Conservation (phyloP, 2,329 filamentous ascomycete species). For the Penicillium sp. region DNA sequence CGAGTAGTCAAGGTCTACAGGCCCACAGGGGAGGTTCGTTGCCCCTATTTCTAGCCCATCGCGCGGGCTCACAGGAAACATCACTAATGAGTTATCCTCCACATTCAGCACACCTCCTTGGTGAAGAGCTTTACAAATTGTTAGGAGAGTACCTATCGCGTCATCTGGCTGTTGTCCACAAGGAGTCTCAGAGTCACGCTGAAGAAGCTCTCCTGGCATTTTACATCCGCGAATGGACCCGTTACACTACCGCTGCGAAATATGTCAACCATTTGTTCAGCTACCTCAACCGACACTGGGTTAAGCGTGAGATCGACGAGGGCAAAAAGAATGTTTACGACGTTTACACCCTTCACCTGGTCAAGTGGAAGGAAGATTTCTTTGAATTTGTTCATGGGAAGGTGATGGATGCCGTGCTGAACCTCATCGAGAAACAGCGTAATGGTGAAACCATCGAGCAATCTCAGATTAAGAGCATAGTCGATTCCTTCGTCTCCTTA, state of each 20-base stretch:
- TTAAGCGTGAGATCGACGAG: slow-evolving; percentile 98
- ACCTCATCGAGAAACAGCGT: slow-evolving; percentile 94
- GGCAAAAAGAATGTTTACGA: slow-evolving; percentile 98
- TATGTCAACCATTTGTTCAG: slow-evolving; percentile 97
- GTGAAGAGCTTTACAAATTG: slow-evolving; percentile 93
- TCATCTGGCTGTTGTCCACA: slow-evolving; percentile 74
- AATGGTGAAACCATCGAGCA: slow-evolving; percentile 98
- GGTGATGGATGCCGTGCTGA: slow-evolving; percentile 93
- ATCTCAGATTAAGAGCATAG: slow-evolving; percentile 93
- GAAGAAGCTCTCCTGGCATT: slow-evolving; percentile 90
- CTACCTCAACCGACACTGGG: slow-evolving; percentile 98
- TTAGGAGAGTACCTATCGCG: slow-evolving; percentile 80
- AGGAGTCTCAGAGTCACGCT: slow-evolving; percentile 75
- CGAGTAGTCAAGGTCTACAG: slow-evolving; percentile 55
- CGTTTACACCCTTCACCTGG: slow-evolving; percentile 94
- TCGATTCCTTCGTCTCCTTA: slow-evolving; percentile 94
- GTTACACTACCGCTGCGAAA: slow-evolving; percentile 93
- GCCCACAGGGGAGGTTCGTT: slow-evolving; percentile 72
- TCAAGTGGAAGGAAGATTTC: slow-evolving; percentile 92
- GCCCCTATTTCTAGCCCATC: neutral
- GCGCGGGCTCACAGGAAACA: neutral
- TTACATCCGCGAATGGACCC: slow-evolving; percentile 95
- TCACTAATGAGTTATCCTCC: neutral
- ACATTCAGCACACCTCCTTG: slow-evolving; percentile 78
- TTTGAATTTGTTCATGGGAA: slow-evolving; percentile 82